phyloP scores from a whole-genome alignment of 371 early-diverging fungal genomes.

The Circinella minor region DNA sequence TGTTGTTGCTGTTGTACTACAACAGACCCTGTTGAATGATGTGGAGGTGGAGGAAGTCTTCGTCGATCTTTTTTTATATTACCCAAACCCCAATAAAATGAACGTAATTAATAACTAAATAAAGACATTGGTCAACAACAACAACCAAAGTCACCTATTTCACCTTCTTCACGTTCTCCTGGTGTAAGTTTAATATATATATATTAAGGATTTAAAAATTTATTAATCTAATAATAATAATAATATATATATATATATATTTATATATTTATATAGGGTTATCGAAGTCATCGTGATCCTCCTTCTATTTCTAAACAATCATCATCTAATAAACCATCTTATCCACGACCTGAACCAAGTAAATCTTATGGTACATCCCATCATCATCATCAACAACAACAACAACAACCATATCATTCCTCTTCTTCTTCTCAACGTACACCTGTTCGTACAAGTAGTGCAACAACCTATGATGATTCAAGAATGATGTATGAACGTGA shows the following conservation, averaged over 20 bases:
- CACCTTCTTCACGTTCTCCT: background rate
- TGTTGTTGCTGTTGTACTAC: conserved; percentile 8
- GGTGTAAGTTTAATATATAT: background rate
- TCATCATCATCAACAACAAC: conserved; percentile 15
- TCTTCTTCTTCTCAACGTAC: conserved; percentile 1
- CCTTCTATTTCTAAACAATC: background rate
- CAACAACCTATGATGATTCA: conserved; percentile 21
- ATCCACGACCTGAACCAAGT: conserved; percentile 35
- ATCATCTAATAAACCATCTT: conserved; percentile 15
- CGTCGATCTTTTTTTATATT: conserved; percentile 6
- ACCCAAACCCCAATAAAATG: background rate
- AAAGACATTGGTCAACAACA: conserved; percentile 3
- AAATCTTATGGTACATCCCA: conserved; percentile 29
- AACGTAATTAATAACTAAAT: no score
- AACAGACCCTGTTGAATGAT: no score
- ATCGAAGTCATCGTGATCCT: conserved; percentile 7
- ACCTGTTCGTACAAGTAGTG: conserved; percentile 12
- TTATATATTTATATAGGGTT: background rate
- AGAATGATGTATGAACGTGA: conserved; percentile 19
- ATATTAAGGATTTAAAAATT: no score
- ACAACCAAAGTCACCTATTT: background rate
- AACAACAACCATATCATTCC: background rate
- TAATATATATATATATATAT: no score
- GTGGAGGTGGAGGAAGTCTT: conserved; percentile 4
- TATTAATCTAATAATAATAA: no score